Conservation (phyloP, 2,329 filamentous ascomycete genomes). For the Claviceps citrina region DNA sequence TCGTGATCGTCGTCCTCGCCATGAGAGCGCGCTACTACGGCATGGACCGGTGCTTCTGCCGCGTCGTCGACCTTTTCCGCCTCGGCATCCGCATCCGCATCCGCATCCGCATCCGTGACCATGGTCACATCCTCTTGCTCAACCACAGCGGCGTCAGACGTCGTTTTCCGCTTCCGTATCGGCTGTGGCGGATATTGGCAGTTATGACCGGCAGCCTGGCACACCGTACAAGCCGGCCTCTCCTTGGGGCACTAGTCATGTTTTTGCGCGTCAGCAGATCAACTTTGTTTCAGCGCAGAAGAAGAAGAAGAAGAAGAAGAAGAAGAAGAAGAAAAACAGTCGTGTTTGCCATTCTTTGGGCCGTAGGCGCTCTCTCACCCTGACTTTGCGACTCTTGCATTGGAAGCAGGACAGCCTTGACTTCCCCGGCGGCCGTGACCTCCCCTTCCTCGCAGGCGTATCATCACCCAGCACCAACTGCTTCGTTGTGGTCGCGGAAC, state of each 20-base stretch:
- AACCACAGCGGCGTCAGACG: constrained; percentile 9
- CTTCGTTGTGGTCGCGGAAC: constrained; percentile 16
- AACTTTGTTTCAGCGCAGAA: too few species aligned
- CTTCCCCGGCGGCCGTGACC: constrained; percentile 13
- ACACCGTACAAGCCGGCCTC: constrained; percentile 25
- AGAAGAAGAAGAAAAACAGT: background rate
- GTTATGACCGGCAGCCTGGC: constrained; percentile 14
- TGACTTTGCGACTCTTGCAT: constrained; percentile 22
- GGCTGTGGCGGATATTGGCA: constrained; percentile 27
- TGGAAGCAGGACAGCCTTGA: constrained; percentile 21
- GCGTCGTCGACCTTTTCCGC: background rate
- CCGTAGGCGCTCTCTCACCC: constrained; percentile 16
- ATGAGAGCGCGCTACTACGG: background rate
- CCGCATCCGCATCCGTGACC: constrained; percentile 7
- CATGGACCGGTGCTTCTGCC: background rate
- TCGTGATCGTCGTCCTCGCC: background rate
- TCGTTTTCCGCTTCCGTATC: constrained; percentile 11
- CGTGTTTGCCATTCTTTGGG: too few species aligned
- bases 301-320: background rate
- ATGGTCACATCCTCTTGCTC: too few species aligned
- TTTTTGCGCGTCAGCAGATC: constrained; percentile 10
- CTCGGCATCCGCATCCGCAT: constrained; percentile 8
- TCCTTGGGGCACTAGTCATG: constrained; percentile 24
- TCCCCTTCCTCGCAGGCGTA: constrained; percentile 4
- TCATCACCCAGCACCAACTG: constrained; percentile 14